These are phyloP conservation scores for Neurospora crassa DNA, from an alignment of 2,329 filamentous ascomycete species.

Conservation along the genomic window DNA sequence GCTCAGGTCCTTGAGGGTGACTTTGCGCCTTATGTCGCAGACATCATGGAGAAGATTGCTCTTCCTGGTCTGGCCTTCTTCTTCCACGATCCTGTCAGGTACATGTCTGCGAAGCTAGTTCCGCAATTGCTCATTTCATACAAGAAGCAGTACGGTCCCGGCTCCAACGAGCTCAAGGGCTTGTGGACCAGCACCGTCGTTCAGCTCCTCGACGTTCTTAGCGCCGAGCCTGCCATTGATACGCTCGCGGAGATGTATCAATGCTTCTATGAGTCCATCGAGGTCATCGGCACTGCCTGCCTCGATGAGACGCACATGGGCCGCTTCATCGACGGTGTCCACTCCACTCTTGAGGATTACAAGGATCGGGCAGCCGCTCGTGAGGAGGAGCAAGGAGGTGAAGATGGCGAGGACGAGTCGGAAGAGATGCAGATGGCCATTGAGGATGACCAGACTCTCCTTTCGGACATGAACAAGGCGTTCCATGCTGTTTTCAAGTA, in stretches of 20 bases:
- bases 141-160: conserved; percentile 79
- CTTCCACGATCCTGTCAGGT: conserved; percentile 96
- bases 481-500: conserved; percentile 99
- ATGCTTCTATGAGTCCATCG: conserved; percentile 97
- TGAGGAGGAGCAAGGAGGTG: conserved; percentile 69
- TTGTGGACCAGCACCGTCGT: conserved; percentile 81
- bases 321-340: conserved; percentile 77
- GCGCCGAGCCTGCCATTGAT: conserved; percentile 89
- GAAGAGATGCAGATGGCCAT: conserved; percentile 85
- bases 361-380: conserved; percentile 76
- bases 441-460: conserved; percentile 90
- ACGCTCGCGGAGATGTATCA: conserved; percentile 98
- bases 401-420: conserved; percentile 79
- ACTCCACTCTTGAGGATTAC: conserved; percentile 85
- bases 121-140: conserved; percentile 88
- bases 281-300: conserved; percentile 81
- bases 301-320: conserved; percentile 71
- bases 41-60: conserved; percentile 95
- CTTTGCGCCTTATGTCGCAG: conserved; percentile 83
- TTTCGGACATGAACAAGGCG: conserved; percentile 99
- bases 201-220: conserved; percentile 87
- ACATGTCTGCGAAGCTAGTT: conserved; percentile 88
- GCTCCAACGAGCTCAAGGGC: conserved; percentile 67
- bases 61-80: conserved; percentile 93
- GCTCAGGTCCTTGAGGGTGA: conserved; percentile 88